Conservation (phyloP, 768 basidiomycete genomes). For the Tylopilus subfusipes region DNA sequence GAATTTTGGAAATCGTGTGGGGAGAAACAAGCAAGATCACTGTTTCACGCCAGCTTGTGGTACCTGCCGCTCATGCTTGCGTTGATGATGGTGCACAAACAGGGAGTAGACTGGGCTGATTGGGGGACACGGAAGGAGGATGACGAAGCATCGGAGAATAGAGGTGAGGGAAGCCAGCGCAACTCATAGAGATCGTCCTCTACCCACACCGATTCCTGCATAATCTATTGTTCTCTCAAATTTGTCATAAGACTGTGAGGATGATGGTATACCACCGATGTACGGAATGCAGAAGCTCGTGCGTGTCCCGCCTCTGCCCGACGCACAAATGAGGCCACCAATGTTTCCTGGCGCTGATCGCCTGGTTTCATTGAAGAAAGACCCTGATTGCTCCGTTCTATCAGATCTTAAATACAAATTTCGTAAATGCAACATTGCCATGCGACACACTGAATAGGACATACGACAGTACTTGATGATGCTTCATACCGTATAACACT, state of each 20-base stretch:
- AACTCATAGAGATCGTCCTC: background rate
- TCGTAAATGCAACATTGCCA: background rate
- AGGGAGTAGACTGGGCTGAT: slow-evolving; percentile 71
- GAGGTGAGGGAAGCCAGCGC: background rate
- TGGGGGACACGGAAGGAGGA: slow-evolving; percentile 35
- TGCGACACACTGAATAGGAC: background rate
- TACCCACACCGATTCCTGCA: background rate
- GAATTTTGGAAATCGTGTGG: slow-evolving; percentile 68
- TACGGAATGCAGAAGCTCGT: background rate
- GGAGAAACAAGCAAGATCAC: slow-evolving; percentile 71
- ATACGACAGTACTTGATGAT: background rate
- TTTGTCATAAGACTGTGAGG: background rate
- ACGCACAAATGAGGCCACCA: background rate
- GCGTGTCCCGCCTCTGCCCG: background rate
- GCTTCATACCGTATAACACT: background rate
- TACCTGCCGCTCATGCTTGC: slow-evolving; percentile 87
- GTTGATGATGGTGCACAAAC: slow-evolving; percentile 94
- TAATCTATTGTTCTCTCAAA: background rate
- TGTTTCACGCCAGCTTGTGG: slow-evolving; percentile 85
- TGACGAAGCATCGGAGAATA: background rate
- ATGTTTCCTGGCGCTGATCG: background rate
- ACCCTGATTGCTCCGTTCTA: background rate
- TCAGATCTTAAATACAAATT: background rate
- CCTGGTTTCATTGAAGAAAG: background rate
- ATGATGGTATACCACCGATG: background rate